Percentiles rank a stretch among this genome's conserved stretches.
Evolutionary conservation across 768 basidiomycete genomes (phyloP).

Genomic region (Lactifluus hygrophoroides): DNA sequence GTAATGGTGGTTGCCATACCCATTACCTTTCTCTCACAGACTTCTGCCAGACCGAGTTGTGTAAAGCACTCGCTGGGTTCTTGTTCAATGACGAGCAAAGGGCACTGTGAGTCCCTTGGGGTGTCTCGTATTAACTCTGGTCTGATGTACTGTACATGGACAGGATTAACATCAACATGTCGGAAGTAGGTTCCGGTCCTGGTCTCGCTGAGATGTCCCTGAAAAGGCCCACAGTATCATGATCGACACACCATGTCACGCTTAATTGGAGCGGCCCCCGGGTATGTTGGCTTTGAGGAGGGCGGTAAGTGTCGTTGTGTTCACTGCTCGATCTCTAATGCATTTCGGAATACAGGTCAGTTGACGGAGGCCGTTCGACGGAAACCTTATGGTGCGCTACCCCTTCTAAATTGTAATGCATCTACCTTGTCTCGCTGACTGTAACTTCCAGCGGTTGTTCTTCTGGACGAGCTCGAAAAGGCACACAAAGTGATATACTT

Average conservation of each 20-base stretch:
- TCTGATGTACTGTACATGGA: not conserved
- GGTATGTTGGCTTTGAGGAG: constrained; percentile 75
- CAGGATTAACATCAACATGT: constrained; percentile 91
- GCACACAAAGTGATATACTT: constrained; percentile 62
- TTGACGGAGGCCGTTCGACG: constrained; percentile 58
- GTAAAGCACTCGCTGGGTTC: constrained; percentile 82
- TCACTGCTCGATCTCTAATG: not conserved
- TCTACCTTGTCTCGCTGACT: not conserved
- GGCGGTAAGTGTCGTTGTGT: constrained; percentile 39
- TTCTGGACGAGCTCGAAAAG: constrained; percentile 62
- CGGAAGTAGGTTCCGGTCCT: constrained; percentile 39
- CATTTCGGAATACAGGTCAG: constrained; percentile 33
- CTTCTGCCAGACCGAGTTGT: constrained; percentile 69
- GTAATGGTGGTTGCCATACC: constrained; percentile 1
- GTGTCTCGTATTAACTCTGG: not conserved
- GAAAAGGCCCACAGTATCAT: constrained; percentile 49
- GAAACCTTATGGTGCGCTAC: constrained; percentile 42
- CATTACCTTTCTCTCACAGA: not conserved
- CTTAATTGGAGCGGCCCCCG: constrained; percentile 87
- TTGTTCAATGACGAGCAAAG: constrained; percentile 84
- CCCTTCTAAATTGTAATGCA: not conserved
- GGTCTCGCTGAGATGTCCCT: not conserved
- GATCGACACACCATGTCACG: constrained; percentile 88
- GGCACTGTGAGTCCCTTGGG: constrained; percentile 51
- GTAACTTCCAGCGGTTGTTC: constrained; percentile 49